Evolutionary conservation across 768 basidiomycete species (phyloP).

Genomic region (Grammothele lineata): DNA sequence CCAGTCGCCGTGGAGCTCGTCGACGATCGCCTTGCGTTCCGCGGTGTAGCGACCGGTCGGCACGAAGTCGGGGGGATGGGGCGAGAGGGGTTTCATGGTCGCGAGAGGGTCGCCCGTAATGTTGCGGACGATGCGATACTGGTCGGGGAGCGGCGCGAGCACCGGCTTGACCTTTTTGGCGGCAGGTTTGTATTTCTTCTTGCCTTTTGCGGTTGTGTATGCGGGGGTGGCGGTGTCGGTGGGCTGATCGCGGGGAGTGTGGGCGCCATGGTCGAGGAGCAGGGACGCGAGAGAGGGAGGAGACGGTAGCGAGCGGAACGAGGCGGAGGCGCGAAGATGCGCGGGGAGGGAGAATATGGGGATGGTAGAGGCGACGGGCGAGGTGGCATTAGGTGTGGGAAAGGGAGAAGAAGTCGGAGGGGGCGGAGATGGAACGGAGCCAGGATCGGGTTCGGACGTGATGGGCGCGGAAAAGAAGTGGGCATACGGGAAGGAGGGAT

Average conservation of each 20-base stretch:
- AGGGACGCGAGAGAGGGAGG: background rate
- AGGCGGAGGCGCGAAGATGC: too few relatives aligned
- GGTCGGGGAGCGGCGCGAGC: conserved; percentile 15
- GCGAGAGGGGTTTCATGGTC: conserved; percentile 6
- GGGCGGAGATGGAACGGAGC: background rate
- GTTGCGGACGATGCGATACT: conserved; percentile 16
- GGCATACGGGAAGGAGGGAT: conserved; percentile 6
- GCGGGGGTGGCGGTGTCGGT: background rate
- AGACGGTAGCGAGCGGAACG: too few relatives aligned
- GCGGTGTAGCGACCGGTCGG: conserved; percentile 12
- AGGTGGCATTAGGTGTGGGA: background rate
- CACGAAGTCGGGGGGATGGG: conserved; percentile 6
- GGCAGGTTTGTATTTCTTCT: conserved; percentile 23
- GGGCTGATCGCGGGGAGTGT: too few relatives aligned
- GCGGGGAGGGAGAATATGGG: too few relatives aligned
- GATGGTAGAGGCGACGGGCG: too few relatives aligned
- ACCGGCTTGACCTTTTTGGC: conserved; percentile 16
- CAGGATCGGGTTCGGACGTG: background rate
- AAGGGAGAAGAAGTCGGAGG: background rate
- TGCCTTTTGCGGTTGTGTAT: background rate
- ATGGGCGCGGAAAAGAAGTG: background rate
- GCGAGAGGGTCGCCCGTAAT: conserved; percentile 14
- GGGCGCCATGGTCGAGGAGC: background rate
- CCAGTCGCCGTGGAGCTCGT: conserved; percentile 20
- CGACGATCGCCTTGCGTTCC: conserved; percentile 11